These are phyloP conservation scores for Russula sp. DNA, from an alignment of 768 basidiomycete species.

Conservation along the genomic window DNA sequence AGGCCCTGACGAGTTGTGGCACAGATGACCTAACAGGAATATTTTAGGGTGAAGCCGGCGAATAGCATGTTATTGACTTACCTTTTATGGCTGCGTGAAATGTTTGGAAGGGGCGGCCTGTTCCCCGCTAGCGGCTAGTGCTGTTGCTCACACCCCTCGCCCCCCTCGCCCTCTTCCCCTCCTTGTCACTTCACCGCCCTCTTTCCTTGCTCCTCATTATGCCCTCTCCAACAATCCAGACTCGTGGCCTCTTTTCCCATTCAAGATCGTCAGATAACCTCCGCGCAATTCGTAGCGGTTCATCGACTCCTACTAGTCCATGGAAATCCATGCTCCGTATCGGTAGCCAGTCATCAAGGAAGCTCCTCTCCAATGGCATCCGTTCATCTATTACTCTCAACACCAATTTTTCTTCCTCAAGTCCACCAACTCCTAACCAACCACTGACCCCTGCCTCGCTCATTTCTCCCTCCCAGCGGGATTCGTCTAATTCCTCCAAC, in stretches of 20 bases:
- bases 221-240: slow-evolving; percentile 19
- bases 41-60: slow-evolving; percentile 2
- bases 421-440: slow-evolving; percentile 45
- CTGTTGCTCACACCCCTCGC: slow-evolving; percentile 20
- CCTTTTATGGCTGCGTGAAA: slow-evolving; percentile 9
- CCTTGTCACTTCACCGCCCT: neutral
- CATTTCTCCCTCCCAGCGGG: slow-evolving; percentile 55
- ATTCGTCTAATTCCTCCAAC: slow-evolving; percentile 76
- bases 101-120: slow-evolving; percentile 1
- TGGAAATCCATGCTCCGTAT: slow-evolving; percentile 81
- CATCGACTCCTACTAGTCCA: slow-evolving; percentile 33
- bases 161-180: neutral
- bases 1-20: neutral
- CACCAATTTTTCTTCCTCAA: slow-evolving; percentile 42
- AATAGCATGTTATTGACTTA: neutral
- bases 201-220: slow-evolving; percentile 15
- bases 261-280: slow-evolving; percentile 30
- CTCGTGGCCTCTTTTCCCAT: slow-evolving; percentile 22
- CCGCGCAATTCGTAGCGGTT: slow-evolving; percentile 20
- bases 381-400: slow-evolving; percentile 53
- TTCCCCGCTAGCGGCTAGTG: neutral
- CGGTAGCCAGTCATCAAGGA: slow-evolving; percentile 61
- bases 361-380: slow-evolving; percentile 40
- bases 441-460: slow-evolving; percentile 56
- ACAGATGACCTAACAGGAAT: neutral